Evolutionary conservation across 2,329 filamentous ascomycete species (phyloP).

Genomic region (Fusarium musae): DNA sequence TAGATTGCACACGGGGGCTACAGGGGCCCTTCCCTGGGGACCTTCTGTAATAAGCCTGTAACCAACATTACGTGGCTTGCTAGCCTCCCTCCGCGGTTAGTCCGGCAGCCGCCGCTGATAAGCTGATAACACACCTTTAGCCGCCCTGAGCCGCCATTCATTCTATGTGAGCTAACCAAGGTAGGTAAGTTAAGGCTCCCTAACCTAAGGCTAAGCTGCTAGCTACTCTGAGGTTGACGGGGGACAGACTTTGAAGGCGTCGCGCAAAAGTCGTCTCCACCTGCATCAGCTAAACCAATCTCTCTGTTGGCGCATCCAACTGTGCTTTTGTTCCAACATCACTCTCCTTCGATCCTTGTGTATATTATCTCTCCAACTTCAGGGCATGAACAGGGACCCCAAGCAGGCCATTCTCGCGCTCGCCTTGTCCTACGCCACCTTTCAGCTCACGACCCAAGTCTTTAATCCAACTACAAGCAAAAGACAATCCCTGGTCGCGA

Average conservation of each 20-base stretch:
- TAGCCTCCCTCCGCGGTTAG: slow-evolving; percentile 13
- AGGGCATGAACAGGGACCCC: slow-evolving; percentile 53
- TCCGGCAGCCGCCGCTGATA: slow-evolving; percentile 28
- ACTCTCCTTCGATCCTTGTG: not conserved
- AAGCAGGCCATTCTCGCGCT: slow-evolving; percentile 51
- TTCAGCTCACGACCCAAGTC: slow-evolving; percentile 51
- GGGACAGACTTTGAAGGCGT: slow-evolving; percentile 16
- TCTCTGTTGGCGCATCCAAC: slow-evolving; percentile 28
- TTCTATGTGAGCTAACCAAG: not conserved
- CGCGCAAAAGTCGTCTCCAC: slow-evolving; percentile 34
- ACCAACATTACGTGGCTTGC: slow-evolving; percentile 34
- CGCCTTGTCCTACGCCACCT: slow-evolving; percentile 50
- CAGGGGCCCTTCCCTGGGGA: slow-evolving; percentile 16
- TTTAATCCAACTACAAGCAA: slow-evolving; percentile 46
- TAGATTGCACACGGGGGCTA: slow-evolving; percentile 28
- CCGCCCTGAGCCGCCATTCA: slow-evolving; percentile 11
- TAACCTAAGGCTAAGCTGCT: not conserved
- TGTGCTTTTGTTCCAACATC: slow-evolving; percentile 9
- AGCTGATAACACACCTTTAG: slow-evolving; percentile 24
- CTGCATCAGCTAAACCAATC: slow-evolving; percentile 25
- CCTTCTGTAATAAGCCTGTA: slow-evolving; percentile 20
- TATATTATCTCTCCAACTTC: not conserved
- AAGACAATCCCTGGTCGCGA: slow-evolving; percentile 43
- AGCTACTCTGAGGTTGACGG: not conserved
- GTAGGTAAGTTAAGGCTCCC: not conserved